Evolutionary conservation across 1,284 basidiomycete species (phyloP).

Genomic region (Tremellales sp.): DNA sequence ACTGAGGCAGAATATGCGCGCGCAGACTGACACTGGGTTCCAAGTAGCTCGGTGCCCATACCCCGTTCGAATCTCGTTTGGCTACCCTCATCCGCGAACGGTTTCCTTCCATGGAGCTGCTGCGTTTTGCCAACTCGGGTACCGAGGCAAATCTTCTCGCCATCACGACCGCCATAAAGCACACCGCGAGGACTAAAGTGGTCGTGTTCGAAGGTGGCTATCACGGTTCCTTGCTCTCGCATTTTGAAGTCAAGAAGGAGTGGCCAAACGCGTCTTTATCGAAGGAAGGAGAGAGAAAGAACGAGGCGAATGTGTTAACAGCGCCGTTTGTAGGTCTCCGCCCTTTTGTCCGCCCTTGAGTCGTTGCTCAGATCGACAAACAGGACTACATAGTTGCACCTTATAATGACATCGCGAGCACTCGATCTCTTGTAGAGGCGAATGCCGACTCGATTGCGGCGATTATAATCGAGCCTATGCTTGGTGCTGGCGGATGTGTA

Average conservation of each 20-base stretch:
- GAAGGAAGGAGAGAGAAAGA: conserved; percentile 2
- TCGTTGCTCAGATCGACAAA: not conserved
- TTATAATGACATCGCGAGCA: conserved; percentile 47
- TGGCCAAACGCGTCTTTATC: not conserved
- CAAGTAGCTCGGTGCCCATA: conserved; percentile 26
- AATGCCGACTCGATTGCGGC: conserved; percentile 46
- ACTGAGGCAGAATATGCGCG: not conserved
- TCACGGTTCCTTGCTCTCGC: conserved; percentile 27
- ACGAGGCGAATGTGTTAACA: conserved; percentile 9
- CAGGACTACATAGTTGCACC: conserved; percentile 28
- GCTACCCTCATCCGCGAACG: conserved; percentile 17
- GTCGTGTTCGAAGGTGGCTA: conserved; percentile 30
- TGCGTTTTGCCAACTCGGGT: conserved; percentile 48
- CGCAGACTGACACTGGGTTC: not conserved
- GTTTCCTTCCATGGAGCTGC: conserved; percentile 28
- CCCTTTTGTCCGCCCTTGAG: not conserved
- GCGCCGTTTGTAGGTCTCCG: conserved; percentile 18
- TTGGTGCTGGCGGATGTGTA: conserved; percentile 47
- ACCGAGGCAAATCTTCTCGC: conserved; percentile 51
- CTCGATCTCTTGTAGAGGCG: conserved; percentile 37
- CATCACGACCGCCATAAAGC: conserved; percentile 52
- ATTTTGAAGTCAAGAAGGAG: conserved; percentile 7
- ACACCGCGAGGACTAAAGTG: conserved; percentile 22
- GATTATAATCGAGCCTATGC: conserved; percentile 54
- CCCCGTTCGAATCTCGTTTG: conserved; percentile 17